Evolutionary conservation across 768 basidiomycete species (phyloP).

Genomic region (Crucibulum laeve): DNA sequence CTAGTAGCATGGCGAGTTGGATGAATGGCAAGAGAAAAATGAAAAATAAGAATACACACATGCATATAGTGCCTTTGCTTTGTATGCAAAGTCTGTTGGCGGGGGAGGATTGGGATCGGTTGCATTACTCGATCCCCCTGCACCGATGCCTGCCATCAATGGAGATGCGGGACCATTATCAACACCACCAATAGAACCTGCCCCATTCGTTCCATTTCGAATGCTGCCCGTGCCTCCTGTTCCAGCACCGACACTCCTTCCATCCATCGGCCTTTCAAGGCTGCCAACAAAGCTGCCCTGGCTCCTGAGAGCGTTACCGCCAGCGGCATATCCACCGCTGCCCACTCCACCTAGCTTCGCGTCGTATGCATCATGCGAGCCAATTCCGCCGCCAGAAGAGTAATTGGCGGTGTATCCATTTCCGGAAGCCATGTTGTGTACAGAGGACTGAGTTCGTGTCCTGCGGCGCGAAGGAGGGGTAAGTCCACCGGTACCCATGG

Average conservation of each 20-base stretch:
- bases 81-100: conserved; percentile 56
- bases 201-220: conserved; percentile 37
- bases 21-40: conserved; percentile 15
- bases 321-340: conserved; percentile 35
- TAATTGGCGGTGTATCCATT: conserved; percentile 67
- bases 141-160: conserved; percentile 62
- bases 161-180: conserved; percentile 61
- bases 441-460: conserved; percentile 55
- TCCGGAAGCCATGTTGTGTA: conserved; percentile 57
- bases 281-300: conserved; percentile 54
- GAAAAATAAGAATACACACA: conserved; percentile 42
- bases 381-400: conserved; percentile 64
- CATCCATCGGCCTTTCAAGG: conserved; percentile 29
- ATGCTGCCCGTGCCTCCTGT: conserved; percentile 47
- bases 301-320: conserved; percentile 40
- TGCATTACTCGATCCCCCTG: conserved; percentile 38
- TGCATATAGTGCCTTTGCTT: conserved; percentile 85
- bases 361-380: conserved; percentile 66
- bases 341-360: conserved; percentile 50
- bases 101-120: conserved; percentile 18
- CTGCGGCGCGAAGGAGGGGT: conserved; percentile 77
- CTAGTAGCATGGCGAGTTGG: conserved; percentile 42
- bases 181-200: conserved; percentile 37
- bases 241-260: conserved; percentile 29
- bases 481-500: conserved; percentile 82